A percentile compares a stretch with the other conserved stretches of the same genome.
These are phyloP conservation scores for Narthecium ossifragum DNA, from an alignment of 106 monocot species.

Conservation along the genomic window DNA sequence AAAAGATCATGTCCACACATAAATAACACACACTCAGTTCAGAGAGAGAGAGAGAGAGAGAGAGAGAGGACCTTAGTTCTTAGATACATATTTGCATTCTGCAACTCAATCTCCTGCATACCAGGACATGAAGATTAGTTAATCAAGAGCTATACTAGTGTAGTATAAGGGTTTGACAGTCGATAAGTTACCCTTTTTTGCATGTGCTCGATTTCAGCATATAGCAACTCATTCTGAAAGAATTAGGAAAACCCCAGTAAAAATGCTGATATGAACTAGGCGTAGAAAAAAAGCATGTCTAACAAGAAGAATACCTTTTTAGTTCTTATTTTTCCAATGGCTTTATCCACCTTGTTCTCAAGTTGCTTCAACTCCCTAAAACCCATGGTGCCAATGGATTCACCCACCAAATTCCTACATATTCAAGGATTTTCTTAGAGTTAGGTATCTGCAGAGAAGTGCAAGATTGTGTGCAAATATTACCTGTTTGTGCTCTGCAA, in stretches of 20 bases:
- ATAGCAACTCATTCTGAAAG: constrained; percentile 26
- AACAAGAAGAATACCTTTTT: constrained; percentile 6
- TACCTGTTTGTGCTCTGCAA: constrained; percentile 13
- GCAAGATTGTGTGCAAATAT: neutral
- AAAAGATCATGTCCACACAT: no score
- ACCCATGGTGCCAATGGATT: constrained; percentile 5
- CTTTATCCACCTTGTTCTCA: constrained; percentile 6
- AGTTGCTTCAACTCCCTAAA: constrained; percentile 6
- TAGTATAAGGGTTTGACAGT: neutral
- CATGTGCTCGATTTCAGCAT: constrained; percentile 40
- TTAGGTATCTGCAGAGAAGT: neutral
- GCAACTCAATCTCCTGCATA: constrained; percentile 36
- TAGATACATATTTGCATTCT: constrained; percentile 39
- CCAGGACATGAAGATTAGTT: neutral
- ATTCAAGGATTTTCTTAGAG: neutral
- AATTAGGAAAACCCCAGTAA: no score
- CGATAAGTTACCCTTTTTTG: constrained; percentile 27
- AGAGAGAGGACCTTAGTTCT: constrained; percentile 26
- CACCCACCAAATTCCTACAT: constrained; percentile 10
- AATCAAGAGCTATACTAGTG: neutral
- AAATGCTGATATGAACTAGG: no score
- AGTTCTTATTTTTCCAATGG: constrained; percentile 5
- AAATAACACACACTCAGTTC: no score
- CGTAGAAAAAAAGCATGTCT: no score
- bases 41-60: no score